Evolutionary conservation across 352 stramenopile genomes (phyloP).

Genomic region (Phytophthora multivora): DNA sequence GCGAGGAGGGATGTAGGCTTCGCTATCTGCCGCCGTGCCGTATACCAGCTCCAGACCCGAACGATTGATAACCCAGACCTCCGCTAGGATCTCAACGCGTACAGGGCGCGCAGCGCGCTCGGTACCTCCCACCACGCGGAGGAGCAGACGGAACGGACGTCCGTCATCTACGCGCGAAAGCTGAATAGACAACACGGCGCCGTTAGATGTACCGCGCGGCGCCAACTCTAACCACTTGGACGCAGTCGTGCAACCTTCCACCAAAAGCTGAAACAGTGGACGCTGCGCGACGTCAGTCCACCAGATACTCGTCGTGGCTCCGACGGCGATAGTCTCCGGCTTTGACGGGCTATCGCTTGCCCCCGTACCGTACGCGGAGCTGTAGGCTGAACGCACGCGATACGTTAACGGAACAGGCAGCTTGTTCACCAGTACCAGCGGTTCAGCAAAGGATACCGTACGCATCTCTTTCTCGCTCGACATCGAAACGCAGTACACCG

Average conservation of each 20-base stretch:
- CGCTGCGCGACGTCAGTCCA: slow-evolving; percentile 70
- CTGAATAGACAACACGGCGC: slow-evolving; percentile 63
- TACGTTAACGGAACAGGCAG: slow-evolving; percentile 70
- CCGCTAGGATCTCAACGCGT: slow-evolving; percentile 46
- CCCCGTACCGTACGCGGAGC: slow-evolving; percentile 38
- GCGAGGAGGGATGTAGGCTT: slow-evolving; percentile 62
- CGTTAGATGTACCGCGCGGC: slow-evolving; percentile 45
- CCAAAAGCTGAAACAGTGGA: slow-evolving; percentile 69
- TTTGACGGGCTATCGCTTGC: slow-evolving; percentile 38
- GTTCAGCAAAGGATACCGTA: slow-evolving; percentile 65
- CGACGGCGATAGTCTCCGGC: slow-evolving; percentile 52
- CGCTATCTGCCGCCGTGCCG: slow-evolving; percentile 64
- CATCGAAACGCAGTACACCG: slow-evolving; percentile 74
- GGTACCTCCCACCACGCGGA: slow-evolving; percentile 51
- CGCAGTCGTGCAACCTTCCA: slow-evolving; percentile 60
- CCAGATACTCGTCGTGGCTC: slow-evolving; percentile 73
- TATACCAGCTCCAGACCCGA: slow-evolving; percentile 78
- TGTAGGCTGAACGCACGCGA: slow-evolving; percentile 48
- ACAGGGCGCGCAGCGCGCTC: slow-evolving; percentile 32
- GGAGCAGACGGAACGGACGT: slow-evolving; percentile 68
- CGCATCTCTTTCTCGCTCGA: slow-evolving; percentile 71
- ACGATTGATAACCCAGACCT: slow-evolving; percentile 86
- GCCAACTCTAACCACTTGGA: slow-evolving; percentile 78
- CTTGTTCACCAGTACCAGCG: slow-evolving; percentile 83
- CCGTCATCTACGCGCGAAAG: slow-evolving; percentile 62